Evolutionary conservation across 805 yeast species (phyloP), one percentile per base, ranked within the genome.

Genomic region (Cyberlindnera mycetangii): DNA sequence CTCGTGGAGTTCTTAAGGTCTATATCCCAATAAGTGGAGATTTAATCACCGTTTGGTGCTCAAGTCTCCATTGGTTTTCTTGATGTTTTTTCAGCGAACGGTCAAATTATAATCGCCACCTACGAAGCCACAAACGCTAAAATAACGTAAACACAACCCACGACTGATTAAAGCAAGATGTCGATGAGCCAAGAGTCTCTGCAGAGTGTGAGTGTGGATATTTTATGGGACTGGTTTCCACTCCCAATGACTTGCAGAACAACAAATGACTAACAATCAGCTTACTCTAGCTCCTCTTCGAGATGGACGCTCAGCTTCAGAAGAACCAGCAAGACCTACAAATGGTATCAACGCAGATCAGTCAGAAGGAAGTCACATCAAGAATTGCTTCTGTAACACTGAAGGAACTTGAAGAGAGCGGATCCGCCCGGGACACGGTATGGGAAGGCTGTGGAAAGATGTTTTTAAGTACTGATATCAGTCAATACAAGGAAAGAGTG

Each of bases 371-470:
- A 32, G 21, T 48, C 37, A 41, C 40, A 10, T 34, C 34, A 24
- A 37, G 35, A 18, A 39, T 37, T 15, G 47, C 45, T 12, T 25
- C 38, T 11, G 44, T 78, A 35, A 83, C 95, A 8, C 65, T 72
- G 27, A 59, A 71, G 27, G 85, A 84, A 52, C 68, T 89, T 39
- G 56, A 53, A 39, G 59, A 54, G 20, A 52, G 48, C 22, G 66
- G 74, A 12, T 48, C 52, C 1, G 71, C 68, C 9, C 68, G 68
- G 17, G 74, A 76, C 9, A 60, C 59, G 8, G 90, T 89, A 5
- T 89, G 95, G 93, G 79, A 86, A 59, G 87, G 95, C 5, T 77
- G 87, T 28, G 97, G 97, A 22, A 85, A 84, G 64, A 77, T 88
- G 24, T 85, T 84, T 60, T 65, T 84, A 9, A 37, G 59, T 18